Conservation (phyloP, 2,329 filamentous ascomycete genomes). For the Dothideomycetidae sp. region DNA sequence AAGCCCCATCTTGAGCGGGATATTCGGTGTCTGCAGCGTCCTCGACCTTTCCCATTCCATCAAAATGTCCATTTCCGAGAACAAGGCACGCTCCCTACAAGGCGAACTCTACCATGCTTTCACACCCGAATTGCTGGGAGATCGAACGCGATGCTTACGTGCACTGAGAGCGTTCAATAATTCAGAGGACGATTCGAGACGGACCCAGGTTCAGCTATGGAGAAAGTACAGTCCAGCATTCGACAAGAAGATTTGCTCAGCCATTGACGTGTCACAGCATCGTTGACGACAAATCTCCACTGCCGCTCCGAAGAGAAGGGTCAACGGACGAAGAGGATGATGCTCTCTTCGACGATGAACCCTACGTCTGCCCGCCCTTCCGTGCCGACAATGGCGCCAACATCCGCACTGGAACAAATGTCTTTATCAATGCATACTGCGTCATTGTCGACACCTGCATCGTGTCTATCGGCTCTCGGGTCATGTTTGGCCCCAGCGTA, state of each 20-base stretch:
- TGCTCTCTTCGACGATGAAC: conserved; percentile 45
- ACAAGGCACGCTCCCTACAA: conserved; percentile 20
- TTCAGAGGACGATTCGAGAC: conserved; percentile 41
- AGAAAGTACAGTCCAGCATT: conserved; percentile 45
- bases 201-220: conserved; percentile 53
- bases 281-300: conserved; percentile 43
- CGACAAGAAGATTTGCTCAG: background rate
- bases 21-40: too few relatives aligned
- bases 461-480: conserved; percentile 62
- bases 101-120: conserved; percentile 59
- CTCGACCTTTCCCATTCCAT: too few relatives aligned
- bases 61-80: conserved; percentile 19
- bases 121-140: conserved; percentile 50
- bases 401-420: conserved; percentile 52
- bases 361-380: conserved; percentile 57
- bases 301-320: conserved; percentile 41
- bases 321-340: conserved; percentile 50
- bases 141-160: conserved; percentile 45
- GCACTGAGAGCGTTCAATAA: conserved; percentile 53
- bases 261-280: conserved; percentile 37
- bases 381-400: conserved; percentile 68
- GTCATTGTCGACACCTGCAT: conserved; percentile 63
- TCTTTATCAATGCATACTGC: conserved; percentile 63
- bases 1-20: too few relatives aligned
- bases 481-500: conserved; percentile 65